Evolutionary conservation across 2,329 filamentous ascomycete genomes (phyloP).

Genomic region (Graphiopsis chlorocephala): DNA sequence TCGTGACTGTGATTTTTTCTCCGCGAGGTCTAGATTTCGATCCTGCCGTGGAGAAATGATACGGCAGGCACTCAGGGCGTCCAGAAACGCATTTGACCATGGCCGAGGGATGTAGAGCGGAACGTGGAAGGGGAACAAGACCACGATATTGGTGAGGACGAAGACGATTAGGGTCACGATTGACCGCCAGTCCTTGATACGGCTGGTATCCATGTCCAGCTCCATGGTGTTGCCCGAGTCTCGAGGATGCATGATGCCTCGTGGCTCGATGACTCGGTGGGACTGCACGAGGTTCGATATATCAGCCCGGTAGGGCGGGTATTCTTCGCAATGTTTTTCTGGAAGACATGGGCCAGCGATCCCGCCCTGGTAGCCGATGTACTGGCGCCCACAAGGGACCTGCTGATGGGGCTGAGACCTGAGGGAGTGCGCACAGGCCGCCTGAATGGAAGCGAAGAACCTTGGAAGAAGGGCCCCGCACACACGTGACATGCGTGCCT

Average conservation of each 20-base stretch:
- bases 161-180: conserved; percentile 70
- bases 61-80: conserved; percentile 47
- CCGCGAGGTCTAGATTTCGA: conserved; percentile 22
- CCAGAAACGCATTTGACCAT: conserved; percentile 47
- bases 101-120: conserved; percentile 58
- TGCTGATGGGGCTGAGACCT: neutral
- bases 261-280: neutral
- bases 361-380: neutral
- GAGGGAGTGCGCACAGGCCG: neutral
- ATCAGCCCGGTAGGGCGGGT: neutral
- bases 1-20: conserved; percentile 32
- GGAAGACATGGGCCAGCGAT: neutral
- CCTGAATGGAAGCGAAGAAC: neutral
- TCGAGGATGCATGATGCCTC: neutral
- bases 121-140: conserved; percentile 67
- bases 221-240: conserved; percentile 26
- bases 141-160: conserved; percentile 65
- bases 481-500: neutral
- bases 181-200: conserved; percentile 65
- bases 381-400: neutral
- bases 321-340: neutral
- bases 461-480: neutral
- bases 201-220: conserved; percentile 47
- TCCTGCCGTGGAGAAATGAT: conserved; percentile 50
- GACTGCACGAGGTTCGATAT: neutral